Conservation (phyloP, 805 yeast species). For the Myxozyma geophila region DNA sequence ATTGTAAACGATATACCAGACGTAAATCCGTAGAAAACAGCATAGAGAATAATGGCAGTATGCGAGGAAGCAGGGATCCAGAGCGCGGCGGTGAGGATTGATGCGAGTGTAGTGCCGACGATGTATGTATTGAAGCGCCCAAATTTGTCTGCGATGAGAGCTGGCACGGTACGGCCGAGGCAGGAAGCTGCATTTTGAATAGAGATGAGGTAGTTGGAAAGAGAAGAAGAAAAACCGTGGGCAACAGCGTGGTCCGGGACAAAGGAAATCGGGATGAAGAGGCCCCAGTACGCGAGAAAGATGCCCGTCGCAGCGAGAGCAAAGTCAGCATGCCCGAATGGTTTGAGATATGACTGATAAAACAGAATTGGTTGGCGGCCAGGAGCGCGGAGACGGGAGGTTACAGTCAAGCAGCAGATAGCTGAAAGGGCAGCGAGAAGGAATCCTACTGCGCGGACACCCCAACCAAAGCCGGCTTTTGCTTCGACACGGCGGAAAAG, state of each 20-base stretch:
- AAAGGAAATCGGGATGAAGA: slow-evolving; percentile 44
- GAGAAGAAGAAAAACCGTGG: slow-evolving; percentile 33
- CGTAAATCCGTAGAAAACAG: slow-evolving; percentile 43
- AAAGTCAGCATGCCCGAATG: slow-evolving; percentile 41
- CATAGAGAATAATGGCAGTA: slow-evolving; percentile 43
- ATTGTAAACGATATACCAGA: slow-evolving; percentile 45
- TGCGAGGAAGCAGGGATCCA: slow-evolving; percentile 46
- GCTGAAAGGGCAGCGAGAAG: slow-evolving; percentile 45
- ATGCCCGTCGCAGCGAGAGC: slow-evolving; percentile 37
- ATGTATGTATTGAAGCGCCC: slow-evolving; percentile 53
- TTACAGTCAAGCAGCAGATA: slow-evolving; percentile 39
- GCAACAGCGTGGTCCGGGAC: slow-evolving; percentile 42
- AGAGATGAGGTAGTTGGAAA: slow-evolving; percentile 43
- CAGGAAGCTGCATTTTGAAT: slow-evolving; percentile 47
- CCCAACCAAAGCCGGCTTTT: slow-evolving; percentile 59
- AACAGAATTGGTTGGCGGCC: slow-evolving; percentile 26
- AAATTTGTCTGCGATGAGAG: slow-evolving; percentile 52
- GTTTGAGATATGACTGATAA: slow-evolving; percentile 27
- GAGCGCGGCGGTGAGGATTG: slow-evolving; percentile 42
- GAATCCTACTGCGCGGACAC: slow-evolving; percentile 55
- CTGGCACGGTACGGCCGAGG: slow-evolving; percentile 57
- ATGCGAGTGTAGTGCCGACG: slow-evolving; percentile 40
- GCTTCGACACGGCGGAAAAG: slow-evolving; percentile 50
- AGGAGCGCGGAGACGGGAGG: slow-evolving; percentile 38
- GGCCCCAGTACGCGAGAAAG: slow-evolving; percentile 41